Base-by-base conservation (phyloP, 495 filamentous ascomycete species). In the Saxophila tyrrhenica region DNA sequence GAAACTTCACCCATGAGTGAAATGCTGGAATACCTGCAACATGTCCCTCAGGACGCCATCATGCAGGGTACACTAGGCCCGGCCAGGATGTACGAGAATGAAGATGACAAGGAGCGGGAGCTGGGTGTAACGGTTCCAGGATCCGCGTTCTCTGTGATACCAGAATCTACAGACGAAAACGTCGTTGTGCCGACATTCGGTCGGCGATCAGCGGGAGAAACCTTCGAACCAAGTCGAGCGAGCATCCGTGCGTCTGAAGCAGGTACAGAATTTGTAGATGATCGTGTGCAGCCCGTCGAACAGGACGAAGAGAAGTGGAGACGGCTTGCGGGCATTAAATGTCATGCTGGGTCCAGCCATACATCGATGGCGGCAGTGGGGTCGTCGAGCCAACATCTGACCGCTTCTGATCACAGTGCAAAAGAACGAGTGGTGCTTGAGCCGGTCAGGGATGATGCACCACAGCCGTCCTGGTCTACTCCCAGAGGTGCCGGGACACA, bases 281-380 rank as follows among this genome's bases (percentile, higher is more conserved):
- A n/a, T n/a, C n/a, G n/a, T n/a, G n/a, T n/a, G n/a, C n/a, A n/a
- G n/a, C n/a, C n/a, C n/a, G n/a, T n/a, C n/a, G n/a, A n/a, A n/a
- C 7, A 44, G n/a, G 52, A 55, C 39, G 57, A 60, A 8, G 25
- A 41, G 1, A 24, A 48, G 1, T 60, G 57, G 57, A 47, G 57
- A 44, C 23, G 39, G 3, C 3, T 56, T 17, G 10, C 55, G 23
- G 16, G 51, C 5, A 60, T 60, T 21, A 2, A 25, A 13, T 24
- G 21, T 1, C 25, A 39, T 13, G 21, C 32, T n/a, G n/a, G n/a
- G 7, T 56, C 57, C 15, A 60, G 57, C 19, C 52, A 49, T 23
- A 39, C 47, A 1, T 60, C 57, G 1, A 23, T 60, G 35, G 35
- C n/a, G 19, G 57, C 57, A 3, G 2, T 60, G 13, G 39, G 24